These are phyloP conservation scores for Trichoderma asperelloides DNA, from an alignment of 495 filamentous ascomycete species.

Conservation along the genomic window DNA sequence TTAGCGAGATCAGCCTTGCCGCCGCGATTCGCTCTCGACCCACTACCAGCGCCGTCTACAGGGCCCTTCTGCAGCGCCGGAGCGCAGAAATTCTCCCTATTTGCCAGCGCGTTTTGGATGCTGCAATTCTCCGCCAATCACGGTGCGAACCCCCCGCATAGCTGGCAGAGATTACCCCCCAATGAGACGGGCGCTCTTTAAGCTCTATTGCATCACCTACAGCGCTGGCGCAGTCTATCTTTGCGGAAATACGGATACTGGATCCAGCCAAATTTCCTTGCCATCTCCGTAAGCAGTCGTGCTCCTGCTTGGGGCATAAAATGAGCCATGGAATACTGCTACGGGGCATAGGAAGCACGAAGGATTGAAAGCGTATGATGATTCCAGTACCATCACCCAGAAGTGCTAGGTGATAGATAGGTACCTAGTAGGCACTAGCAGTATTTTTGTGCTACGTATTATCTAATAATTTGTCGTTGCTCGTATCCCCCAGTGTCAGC, in stretches of 20 bases:
- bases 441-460: too few species aligned
- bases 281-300: too few species aligned
- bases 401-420: too few species aligned
- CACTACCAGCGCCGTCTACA: too few species aligned
- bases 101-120: not conserved
- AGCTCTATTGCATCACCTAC: not conserved
- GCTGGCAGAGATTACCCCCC: conserved; percentile 1
- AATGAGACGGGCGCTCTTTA: not conserved
- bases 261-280: too few species aligned
- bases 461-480: not conserved
- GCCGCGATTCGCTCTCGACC: not conserved
- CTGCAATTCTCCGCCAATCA: conserved; percentile 5
- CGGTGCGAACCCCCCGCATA: not conserved
- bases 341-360: too few species aligned
- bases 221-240: not conserved
- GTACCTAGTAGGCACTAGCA: too few species aligned
- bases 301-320: too few species aligned
- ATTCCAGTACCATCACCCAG: not conserved
- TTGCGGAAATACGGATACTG: too few species aligned
- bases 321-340: too few species aligned
- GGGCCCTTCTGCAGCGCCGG: not conserved
- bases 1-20: not conserved
- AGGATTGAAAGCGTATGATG: too few species aligned
- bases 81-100: conserved; percentile 4
- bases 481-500: too few species aligned